Evolutionary conservation across 2,329 filamentous ascomycete species (phyloP).

Genomic region (Byssothecium circinans): DNA sequence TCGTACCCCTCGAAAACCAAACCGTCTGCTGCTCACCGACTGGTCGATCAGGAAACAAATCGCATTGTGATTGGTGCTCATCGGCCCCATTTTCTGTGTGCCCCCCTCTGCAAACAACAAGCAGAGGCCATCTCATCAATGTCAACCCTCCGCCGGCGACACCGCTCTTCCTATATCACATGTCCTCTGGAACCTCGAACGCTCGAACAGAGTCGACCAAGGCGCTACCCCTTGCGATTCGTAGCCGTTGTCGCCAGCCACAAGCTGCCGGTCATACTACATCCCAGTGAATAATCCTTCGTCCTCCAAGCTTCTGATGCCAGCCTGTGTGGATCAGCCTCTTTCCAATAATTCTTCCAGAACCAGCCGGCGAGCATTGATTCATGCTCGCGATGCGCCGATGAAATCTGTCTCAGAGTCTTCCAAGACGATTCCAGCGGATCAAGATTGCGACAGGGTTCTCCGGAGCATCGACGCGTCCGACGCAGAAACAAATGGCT

Average conservation of each 20-base stretch:
- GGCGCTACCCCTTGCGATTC: constrained; percentile 18
- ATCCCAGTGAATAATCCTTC: constrained; percentile 25
- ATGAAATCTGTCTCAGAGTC: constrained; percentile 20
- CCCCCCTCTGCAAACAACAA: constrained; percentile 19
- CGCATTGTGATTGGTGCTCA: constrained; percentile 33
- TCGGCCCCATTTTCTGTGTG: constrained; percentile 25
- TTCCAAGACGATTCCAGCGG: constrained; percentile 29
- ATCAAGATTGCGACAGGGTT: constrained; percentile 9
- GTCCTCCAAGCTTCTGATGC: constrained; percentile 20
- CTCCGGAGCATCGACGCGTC: constrained; percentile 13
- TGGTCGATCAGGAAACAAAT: constrained; percentile 32
- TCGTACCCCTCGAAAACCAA: constrained; percentile 32
- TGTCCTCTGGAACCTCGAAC: constrained; percentile 15
- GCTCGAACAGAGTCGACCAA: constrained; percentile 17
- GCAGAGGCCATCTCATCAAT: neutral
- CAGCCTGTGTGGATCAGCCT: constrained; percentile 34
- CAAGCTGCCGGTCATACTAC: constrained; percentile 36
- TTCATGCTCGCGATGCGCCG: constrained; percentile 24
- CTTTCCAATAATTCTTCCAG: constrained; percentile 31
- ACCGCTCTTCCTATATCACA: constrained; percentile 18
- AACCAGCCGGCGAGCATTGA: constrained; percentile 28
- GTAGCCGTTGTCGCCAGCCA: constrained; percentile 21
- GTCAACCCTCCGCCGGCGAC: neutral
- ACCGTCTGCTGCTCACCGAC: constrained; percentile 17
- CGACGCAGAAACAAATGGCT: constrained; percentile 29